Percentiles rank a stretch among this genome's conserved stretches.
These are phyloP conservation scores for Lycium barbarum DNA, from an alignment of 257 asterid species.

Conservation along the genomic window DNA sequence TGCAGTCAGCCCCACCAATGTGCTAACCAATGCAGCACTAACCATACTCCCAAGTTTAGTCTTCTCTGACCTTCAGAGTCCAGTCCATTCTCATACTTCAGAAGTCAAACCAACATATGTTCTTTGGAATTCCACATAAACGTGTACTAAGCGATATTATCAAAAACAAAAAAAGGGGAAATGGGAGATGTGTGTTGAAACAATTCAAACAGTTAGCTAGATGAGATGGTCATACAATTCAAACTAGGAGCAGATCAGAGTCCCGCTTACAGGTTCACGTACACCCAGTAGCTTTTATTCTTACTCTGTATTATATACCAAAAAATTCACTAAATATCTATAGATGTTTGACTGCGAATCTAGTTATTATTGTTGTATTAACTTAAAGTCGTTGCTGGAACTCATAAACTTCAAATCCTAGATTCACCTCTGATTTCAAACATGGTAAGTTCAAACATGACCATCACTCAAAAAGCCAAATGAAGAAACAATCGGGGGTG, in stretches of 20 bases:
- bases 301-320: neutral
- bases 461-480: neutral
- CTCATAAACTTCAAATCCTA: too few relatives aligned
- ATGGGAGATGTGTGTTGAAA: neutral
- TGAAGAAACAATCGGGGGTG: neutral
- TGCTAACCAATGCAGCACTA: conserved; percentile 83
- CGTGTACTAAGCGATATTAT: neutral
- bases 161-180: neutral
- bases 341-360: neutral
- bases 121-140: neutral
- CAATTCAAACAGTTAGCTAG: neutral
- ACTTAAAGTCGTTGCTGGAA: neutral
- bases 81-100: conserved; percentile 30
- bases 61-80: conserved; percentile 78
- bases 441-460: neutral
- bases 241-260: too few relatives aligned
- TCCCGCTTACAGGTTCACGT: neutral
- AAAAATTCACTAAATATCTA: neutral
- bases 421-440: neutral
- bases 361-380: neutral
- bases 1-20: conserved; percentile 72
- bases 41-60: conserved; percentile 84
- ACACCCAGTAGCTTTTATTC: neutral
- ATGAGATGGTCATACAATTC: neutral
- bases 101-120: too few relatives aligned